Conservation (phyloP, 257 asterid genomes). For the Catharanthus roseus region DNA sequence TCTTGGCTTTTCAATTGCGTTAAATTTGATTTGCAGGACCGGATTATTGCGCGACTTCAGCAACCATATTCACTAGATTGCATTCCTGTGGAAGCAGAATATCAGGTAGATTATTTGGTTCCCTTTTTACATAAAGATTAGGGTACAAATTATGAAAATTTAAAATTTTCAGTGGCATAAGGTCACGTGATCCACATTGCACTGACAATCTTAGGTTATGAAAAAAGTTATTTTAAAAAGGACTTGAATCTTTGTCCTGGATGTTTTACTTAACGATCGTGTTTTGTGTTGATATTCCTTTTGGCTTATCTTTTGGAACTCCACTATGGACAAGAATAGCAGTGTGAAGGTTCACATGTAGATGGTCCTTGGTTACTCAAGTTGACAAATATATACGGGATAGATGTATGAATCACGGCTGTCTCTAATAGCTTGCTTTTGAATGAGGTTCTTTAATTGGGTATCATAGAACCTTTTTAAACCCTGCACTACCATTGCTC, state of each 20-base stretch:
- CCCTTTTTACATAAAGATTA: neutral
- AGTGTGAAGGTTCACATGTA: neutral
- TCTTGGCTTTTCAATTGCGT: slow-evolving; percentile 2
- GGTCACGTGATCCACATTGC: neutral
- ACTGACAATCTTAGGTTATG: neutral
- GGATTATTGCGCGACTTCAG: slow-evolving; percentile 96
- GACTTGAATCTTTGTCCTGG: neutral
- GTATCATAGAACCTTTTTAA: neutral
- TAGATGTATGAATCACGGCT: neutral
- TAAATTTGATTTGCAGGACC: slow-evolving; percentile 50
- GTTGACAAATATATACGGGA: neutral
- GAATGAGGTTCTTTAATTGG: neutral
- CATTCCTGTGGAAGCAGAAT: slow-evolving; percentile 98
- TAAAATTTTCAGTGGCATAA: neutral
- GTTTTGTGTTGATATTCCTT: neutral
- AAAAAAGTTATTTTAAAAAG: neutral
- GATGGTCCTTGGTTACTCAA: neutral
- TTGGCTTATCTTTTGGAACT: neutral
- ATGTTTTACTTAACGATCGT: neutral
- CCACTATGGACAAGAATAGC: neutral
- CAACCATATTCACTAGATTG: slow-evolving; percentile 98
- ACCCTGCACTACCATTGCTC: neutral
- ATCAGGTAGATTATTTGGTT: slow-evolving; percentile 48
- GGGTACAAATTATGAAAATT: neutral
- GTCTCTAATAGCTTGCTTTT: neutral